Base-by-base conservation (phyloP, 2,329 filamentous ascomycete species). In the Colletotrichum ledebouriae region DNA sequence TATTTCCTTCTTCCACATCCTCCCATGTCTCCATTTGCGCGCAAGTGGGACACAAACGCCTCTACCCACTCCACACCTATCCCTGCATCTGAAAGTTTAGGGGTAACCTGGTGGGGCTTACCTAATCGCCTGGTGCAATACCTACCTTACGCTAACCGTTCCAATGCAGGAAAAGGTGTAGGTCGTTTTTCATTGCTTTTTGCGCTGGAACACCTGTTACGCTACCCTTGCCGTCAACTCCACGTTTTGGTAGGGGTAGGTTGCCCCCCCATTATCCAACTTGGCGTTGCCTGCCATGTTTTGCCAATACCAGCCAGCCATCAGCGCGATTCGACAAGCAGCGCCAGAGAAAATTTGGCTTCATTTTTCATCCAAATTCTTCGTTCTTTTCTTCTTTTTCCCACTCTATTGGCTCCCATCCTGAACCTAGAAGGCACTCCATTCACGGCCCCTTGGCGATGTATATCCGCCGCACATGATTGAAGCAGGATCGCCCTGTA, bases 151-250 rank as follows among this genome's bases (percentile, higher is more conserved):
- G 25, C 25, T 4, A 25, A 25, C 25, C 25, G 3, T 25, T 25
- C 25, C 4, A 4, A 25, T 25, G 25, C 25, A 4, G 25, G 25
- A 5, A 25, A 5, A 25, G 25, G 25, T 25, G 25, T 25, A 42
- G 52, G 57, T 50, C 59, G 37, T 55, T 65, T 41, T 59, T 59
- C 15, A 49, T 68, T 68, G 61, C 61, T 68, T 68, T 68, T 68
- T 47, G 22, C 44, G 39, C 34, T 17, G 61, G 65, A 53, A 42
- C 59, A 59, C 34, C 56, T 65, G 47, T 47, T 56, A 44, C 61
- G 55, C 42, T 59, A 53, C 46, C 49, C 55, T 65, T 59, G 55
- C 49, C 42, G n/a, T 9, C 47, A 29, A 65, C 65, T 68, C 65
- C 65, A 68, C 65, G 65, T 60, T 65, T 39, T 33, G 22, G 55